Base-by-base conservation (phyloP, 75 land plant species). In the Pinus albicaulis region DNA sequence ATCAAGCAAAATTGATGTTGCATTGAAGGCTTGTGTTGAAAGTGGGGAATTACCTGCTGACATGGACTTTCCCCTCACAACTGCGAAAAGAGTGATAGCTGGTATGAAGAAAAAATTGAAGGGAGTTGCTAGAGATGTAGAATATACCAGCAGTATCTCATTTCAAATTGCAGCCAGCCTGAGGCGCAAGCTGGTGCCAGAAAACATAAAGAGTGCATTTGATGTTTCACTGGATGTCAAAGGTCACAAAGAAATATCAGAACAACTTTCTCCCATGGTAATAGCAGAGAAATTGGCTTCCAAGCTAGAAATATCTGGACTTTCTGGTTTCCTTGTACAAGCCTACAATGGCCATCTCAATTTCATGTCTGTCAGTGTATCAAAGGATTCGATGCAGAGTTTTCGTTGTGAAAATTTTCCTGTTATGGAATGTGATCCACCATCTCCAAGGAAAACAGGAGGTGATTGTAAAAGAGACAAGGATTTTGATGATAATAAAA, bases 321-420 rank as follows among this genome's bases (percentile, higher is more conserved):
- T 57, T n/a, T 24, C 75, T 60, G 86, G 82, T 38, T 69, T 87
- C 10, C 71, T 57, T 57, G 56, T 90, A 17, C 87, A 88, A 78
- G 95, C 98, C 59, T 97, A 92, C 84, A 97, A 92, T 76, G 99
- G 99, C 20, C 93, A 97, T 76, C 84, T 97, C 14, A 97, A 96
- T 80, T 92, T 96, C 56, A 82, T 91, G 65, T 79, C 86, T 41
- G 10, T 72, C 58, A 56, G 19, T 13, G 66, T 63, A 10, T 44
- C 71, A 53, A 59, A 55, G 15, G 58, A 55, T 60, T 72, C 19
- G 4, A 52, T n/a, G 19, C 71, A 68, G 41, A 68, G n/a, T 41
- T 34, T 38, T 68, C 52, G 2, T 41, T 3, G 71, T 8, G 74
- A 52, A 36, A 56, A 34, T 38, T 48, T 8, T 23, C 38, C 24